Percentiles rank a stretch among this genome's conserved stretches.
Evolutionary conservation across 2,329 filamentous ascomycete species (phyloP).

Genomic region (Stagonosporopsis tanaceti): DNA sequence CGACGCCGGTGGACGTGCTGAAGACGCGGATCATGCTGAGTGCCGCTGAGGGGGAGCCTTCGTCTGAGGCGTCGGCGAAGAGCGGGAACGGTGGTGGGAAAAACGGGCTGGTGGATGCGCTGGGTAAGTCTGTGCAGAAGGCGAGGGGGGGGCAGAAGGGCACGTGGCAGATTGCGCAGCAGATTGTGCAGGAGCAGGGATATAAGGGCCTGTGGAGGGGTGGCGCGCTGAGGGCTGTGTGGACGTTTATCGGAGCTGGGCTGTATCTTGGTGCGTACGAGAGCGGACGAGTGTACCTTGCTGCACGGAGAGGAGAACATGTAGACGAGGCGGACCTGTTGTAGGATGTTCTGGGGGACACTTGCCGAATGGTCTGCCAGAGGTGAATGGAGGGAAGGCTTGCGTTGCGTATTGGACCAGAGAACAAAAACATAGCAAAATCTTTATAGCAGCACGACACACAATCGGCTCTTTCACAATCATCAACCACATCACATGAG

Average conservation of each 20-base stretch:
- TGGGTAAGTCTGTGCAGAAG: conserved; percentile 49
- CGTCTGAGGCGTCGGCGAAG: background rate
- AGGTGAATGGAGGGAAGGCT: no score
- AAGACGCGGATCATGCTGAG: conserved; percentile 90
- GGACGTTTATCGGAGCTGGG: conserved; percentile 84
- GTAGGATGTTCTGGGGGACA: conserved; percentile 13
- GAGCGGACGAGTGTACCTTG: conserved; percentile 68
- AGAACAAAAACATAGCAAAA: no score
- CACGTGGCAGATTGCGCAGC: conserved; percentile 67
- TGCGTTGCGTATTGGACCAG: no score
- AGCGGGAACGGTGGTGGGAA: conserved; percentile 2
- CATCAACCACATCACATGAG: no score
- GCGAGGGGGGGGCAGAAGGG: conserved; percentile 44
- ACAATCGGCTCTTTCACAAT: no score
- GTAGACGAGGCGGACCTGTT: conserved; percentile 46
- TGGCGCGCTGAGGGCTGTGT: conserved; percentile 73
- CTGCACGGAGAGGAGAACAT: conserved; percentile 53
- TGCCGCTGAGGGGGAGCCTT: conserved; percentile 31
- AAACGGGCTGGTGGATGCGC: conserved; percentile 50
- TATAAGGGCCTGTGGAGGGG: conserved; percentile 79
- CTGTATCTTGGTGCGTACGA: conserved; percentile 90
- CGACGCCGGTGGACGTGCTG: conserved; percentile 87
- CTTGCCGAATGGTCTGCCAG: no score
- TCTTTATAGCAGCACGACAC: no score
- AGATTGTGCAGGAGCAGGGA: conserved; percentile 73